Evolutionary conservation across 371 early-diverging fungal species (phyloP), one percentile per base, ranked within the genome.

Genomic region (Apophysomyces trapeziformis): DNA sequence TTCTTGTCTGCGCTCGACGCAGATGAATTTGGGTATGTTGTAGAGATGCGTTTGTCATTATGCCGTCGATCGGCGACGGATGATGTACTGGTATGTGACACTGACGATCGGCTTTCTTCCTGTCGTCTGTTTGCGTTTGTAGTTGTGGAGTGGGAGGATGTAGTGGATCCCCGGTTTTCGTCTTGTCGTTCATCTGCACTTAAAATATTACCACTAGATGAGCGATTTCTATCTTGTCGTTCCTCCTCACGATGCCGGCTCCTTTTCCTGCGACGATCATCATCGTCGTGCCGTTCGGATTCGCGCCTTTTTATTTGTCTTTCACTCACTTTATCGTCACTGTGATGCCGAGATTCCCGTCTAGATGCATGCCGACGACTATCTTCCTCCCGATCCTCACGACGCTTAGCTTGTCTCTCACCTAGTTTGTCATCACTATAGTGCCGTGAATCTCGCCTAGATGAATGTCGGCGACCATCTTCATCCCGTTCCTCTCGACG

Each of bases 241-340:
- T 60, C 60, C 18, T 60, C 60, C 9, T 60, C 43, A 26, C 26
- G n/a, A 16, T 44, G 60, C 11, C 43, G 64, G 12, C 18, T 54
- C 41, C 35, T 56, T 32, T 57, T 57, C 38, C 64, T 56, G 4
- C 56, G 66, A 2, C 59, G 46, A 11, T 67, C 38, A 32, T 60
- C 67, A 45, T 47, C 32, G 32, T 59, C 65, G 14, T 60, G 60
- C 13, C 60, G 35, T 12, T 65, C 60, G 13, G 56, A 56, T 16
- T 47, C 26, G 13, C 61, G 54, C 11, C 57, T 7, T 21, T 16
- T 37, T 39, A 14, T 39, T 44, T 18, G 60, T 14, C 13, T 54
- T 45, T 37, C 64, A 26, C 8, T 64, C 16, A n/a, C 56, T 18
- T 44, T 60, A 14, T n/a, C 57, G 32, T 39, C 14, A 14, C 38